Evolutionary conservation across 2,329 filamentous ascomycete species (phyloP), one percentile per base, ranked within the genome.

Genomic region (Coniochaeta pulveracea): DNA sequence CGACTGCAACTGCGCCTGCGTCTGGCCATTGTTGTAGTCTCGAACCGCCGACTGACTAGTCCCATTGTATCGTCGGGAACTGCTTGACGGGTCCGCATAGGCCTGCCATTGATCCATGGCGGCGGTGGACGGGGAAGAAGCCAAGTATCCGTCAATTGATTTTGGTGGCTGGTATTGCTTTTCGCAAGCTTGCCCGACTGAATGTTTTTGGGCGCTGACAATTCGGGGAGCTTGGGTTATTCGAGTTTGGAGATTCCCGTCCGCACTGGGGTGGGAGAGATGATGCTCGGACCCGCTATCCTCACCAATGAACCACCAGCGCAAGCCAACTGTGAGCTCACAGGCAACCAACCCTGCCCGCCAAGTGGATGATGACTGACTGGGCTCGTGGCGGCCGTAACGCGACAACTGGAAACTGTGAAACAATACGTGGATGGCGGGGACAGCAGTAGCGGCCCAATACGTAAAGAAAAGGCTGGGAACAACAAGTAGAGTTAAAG

Each of bases 61-160:
- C 30, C 33, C 37, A 34, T 35, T 44, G 37, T 34, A 38, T 28
- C 51, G 65, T 51, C 54, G 28, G 15, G 32, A 32, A 32, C 31
- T 34, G 14, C 30, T 22, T 16, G 30, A 23, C 15, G 30, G 22
- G 22, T 33, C 30, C 19, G 70, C 61, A 58, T 83, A 84, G 42
- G 69, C 56, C 61, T 77, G 73, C 77, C 76, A 82, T 64, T 79
- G 57, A 54, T 70, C 66, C 66, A 70, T 70, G 50, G 52, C 49
- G 50, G 48, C 44, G 33, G 35, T 33, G 33, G 28, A 10, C 22
- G 35, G 34, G 38, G 40, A 28, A 38, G 29, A 35, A 36, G 36
- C 28, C 31, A 22, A 11, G 10, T 5, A 19, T 31, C 22, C 8
- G 21, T 8, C n/a, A 23, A 8, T 8, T 23, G 21, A 23, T 31